These are phyloP conservation scores for Talaromyces sp. DNA, from an alignment of 2,329 filamentous ascomycete genomes.

Conservation along the genomic window DNA sequence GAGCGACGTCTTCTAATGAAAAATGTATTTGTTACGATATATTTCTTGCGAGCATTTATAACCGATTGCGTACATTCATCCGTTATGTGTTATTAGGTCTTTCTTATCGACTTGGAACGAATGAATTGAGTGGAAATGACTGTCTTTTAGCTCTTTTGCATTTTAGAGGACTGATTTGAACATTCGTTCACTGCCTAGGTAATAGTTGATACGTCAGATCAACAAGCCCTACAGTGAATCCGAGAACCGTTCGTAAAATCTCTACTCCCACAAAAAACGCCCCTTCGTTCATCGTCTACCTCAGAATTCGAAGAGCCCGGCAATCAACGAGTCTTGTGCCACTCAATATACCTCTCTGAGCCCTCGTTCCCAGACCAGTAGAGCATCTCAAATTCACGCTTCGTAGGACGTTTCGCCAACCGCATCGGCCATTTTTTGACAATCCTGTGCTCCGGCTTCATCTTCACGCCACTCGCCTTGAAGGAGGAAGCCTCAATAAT, in stretches of 20 bases:
- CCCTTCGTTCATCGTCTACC: too few species aligned
- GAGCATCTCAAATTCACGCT: slow-evolving; percentile 33
- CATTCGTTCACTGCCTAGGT: too few species aligned
- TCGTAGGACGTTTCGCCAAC: slow-evolving; percentile 18
- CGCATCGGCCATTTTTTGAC: slow-evolving; percentile 20
- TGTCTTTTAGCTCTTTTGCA: too few species aligned
- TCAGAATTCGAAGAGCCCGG: too few species aligned
- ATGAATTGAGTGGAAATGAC: neutral
- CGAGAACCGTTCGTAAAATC: too few species aligned
- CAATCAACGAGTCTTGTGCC: neutral
- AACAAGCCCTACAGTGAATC: too few species aligned
- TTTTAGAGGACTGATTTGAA: too few species aligned
- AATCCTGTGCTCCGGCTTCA: slow-evolving; percentile 33
- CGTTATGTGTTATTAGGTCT: neutral
- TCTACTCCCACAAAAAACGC: too few species aligned
- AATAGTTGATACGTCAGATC: too few species aligned
- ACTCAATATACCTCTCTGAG: slow-evolving; percentile 34
- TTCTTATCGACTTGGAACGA: neutral
- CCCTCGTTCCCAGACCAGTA: slow-evolving; percentile 16
- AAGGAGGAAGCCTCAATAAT: slow-evolving; percentile 23
- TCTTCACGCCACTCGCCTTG: slow-evolving; percentile 25
- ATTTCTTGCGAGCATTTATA: slow-evolving; percentile 4
- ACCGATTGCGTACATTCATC: slow-evolving; percentile 2
- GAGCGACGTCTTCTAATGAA: slow-evolving; percentile 11
- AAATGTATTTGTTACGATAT: slow-evolving; percentile 16